Conservation (phyloP, 2,329 filamentous ascomycete genomes). For the Nannizziopsis barbatae region DNA sequence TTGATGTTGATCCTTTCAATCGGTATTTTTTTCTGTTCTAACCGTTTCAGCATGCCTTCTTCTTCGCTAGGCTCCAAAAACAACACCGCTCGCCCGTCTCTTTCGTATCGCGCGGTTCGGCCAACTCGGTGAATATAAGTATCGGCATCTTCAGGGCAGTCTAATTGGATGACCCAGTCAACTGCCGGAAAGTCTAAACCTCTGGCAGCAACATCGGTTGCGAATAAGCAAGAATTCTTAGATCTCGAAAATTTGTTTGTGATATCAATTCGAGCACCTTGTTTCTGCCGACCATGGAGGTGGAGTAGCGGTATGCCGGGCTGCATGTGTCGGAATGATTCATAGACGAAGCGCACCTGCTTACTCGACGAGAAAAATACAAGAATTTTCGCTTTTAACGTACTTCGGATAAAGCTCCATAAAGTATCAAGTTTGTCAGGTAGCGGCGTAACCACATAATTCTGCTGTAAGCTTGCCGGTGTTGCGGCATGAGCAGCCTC, state of each 20-base stretch:
- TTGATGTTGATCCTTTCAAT: slow-evolving; percentile 78
- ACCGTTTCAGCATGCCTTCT: slow-evolving; percentile 70
- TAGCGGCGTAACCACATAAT: slow-evolving; percentile 77
- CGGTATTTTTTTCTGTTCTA: slow-evolving; percentile 82
- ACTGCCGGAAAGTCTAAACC: slow-evolving; percentile 93
- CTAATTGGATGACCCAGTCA: slow-evolving; percentile 98
- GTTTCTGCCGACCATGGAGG: slow-evolving; percentile 87
- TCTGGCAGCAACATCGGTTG: slow-evolving; percentile 87
- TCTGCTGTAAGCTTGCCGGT: slow-evolving; percentile 73
- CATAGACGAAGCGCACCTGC: slow-evolving; percentile 91
- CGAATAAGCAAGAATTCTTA: slow-evolving; percentile 79
- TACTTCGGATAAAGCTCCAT: slow-evolving; percentile 83
- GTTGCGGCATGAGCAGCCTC: slow-evolving; percentile 70
- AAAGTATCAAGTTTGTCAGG: slow-evolving; percentile 83
- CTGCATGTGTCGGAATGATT: slow-evolving; percentile 82
- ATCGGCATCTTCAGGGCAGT: slow-evolving; percentile 91
- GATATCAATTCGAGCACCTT: slow-evolving; percentile 75
- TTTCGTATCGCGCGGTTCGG: slow-evolving; percentile 84
- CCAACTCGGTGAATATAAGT: slow-evolving; percentile 97
- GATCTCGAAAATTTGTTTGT: slow-evolving; percentile 70
- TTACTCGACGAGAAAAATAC: slow-evolving; percentile 94
- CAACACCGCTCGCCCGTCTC: slow-evolving; percentile 73
- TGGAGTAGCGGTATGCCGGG: slow-evolving; percentile 89
- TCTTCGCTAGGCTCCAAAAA: slow-evolving; percentile 92
- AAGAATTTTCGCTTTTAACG: slow-evolving; percentile 86